Base-by-base conservation (phyloP, 805 yeast species). In the Millerozyma miso region DNA sequence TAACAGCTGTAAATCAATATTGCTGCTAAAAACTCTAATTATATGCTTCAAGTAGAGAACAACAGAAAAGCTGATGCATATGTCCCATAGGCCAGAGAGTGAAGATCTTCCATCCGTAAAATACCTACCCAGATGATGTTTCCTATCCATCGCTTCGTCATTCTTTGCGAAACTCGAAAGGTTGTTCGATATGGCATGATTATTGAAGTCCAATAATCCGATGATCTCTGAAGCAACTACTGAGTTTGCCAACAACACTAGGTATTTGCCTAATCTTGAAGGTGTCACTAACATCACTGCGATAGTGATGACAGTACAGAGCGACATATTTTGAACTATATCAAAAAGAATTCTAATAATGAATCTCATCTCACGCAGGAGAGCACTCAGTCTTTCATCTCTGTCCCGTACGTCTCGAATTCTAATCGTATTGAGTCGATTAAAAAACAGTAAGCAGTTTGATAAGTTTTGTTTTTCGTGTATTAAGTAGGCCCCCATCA, bases 141-240 rank as follows among this genome's bases (percentile, higher is more conserved):
- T 6, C 29, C 10, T 23, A 7, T 10, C 10, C 10, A 23, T 10
- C 10, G 10, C 6, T 23, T 23, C 29, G 29, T 23, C 29, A 10
- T 23, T 23, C 10, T 23, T 35, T 19, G 26, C 19, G 14, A 15
- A n/a, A 18, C 15, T 35, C 14, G 38, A 35, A 53, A 8, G 58
- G 44, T 14, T 55, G 52, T 38, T 52, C 52, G 15, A 60, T 53
- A 31, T 58, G 56, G 39, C 56, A 54, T 37, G 16, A 3, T 41
- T 49, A 35, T 56, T 57, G 10, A 58, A 51, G 13, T 59, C 44
- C 16, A 55, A 44, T 12, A 60, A 49, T 17, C 67, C 69, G 19
- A 62, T 57, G 31, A 63, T 48, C 26, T 60, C 58, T 29, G 59
- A 54, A 3, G 69, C 59, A 12, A 63, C 46, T n/a, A 63, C 59